Evolutionary conservation across 2,329 filamentous ascomycete species (phyloP), one percentile per base, ranked within the genome.

Genomic region (Claviceps paspali): DNA sequence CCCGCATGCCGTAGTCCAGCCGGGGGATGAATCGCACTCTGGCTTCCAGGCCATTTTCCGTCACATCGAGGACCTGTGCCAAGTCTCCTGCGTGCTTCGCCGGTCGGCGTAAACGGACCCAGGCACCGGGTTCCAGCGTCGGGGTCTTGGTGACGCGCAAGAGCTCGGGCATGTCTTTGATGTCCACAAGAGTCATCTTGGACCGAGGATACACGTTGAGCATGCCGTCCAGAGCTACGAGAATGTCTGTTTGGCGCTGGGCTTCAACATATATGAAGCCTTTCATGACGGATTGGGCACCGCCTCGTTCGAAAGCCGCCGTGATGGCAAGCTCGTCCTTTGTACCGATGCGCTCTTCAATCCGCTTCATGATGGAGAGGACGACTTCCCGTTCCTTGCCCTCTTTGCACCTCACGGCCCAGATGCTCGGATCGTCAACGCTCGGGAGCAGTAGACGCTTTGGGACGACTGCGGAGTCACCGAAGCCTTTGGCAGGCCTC

Each of bases 161-260:
- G n/a, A 98, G 71, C 59, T 96, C 91, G 2, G 91, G 88, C 79
- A 95, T 94, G 59, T 98, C 91, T 57, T 93, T 93, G 51, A 96
- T 86, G 34, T 91, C 84, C 29, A 98, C 85, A 36, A 96, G 66
- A 31, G 87, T 74, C 62, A 91, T 79, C 59, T 86, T 91, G 21
- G 76, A 81, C 39, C 85, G 77, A 38, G 88, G 83, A 55, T 95
- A 98, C 27, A 93, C 82, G 52, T 94, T 86, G 43, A 84, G 73
- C 51, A 98, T 74, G 29, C 79, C 82, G 43, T 94, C 83, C 29
- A 94, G 66, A 6, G 85, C 83, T 36, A 78, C 69, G 51, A 87
- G 65, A 46, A 96, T 84, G 58, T 95, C 86, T 32, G 82, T 82
- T 54, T 91, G 82, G 43, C 83, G 76, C 47, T 81, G 76, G 10